Percentiles rank a stretch among this genome's conserved stretches.
Conservation (phyloP, 2,329 filamentous ascomycete genomes). For the Didymella arachidicola region DNA sequence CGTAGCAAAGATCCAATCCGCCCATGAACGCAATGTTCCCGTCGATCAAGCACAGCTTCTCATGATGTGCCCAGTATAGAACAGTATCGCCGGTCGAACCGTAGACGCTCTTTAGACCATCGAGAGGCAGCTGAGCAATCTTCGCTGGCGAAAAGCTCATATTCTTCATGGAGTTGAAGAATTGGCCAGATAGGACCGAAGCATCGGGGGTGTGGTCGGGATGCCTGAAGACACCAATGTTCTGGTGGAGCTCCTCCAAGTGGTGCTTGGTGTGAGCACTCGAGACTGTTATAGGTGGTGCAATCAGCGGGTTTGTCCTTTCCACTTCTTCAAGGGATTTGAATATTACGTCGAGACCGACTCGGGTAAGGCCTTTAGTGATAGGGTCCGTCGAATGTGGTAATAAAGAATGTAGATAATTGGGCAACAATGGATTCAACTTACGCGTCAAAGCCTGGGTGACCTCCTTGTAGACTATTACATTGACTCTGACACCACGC, state of each 20-base stretch:
- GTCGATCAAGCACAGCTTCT: conserved; percentile 87
- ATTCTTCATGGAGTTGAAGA: conserved; percentile 64
- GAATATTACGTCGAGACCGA: conserved; percentile 55
- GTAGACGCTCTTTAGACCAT: conserved; percentile 80
- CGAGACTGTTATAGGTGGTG: conserved; percentile 60
- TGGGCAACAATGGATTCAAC: conserved; percentile 58
- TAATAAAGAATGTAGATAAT: conserved; percentile 56
- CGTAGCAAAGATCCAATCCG: conserved; percentile 85
- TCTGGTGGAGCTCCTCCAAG: conserved; percentile 78
- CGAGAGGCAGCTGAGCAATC: conserved; percentile 70
- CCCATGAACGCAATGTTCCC: conserved; percentile 87
- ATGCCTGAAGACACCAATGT: conserved; percentile 88
- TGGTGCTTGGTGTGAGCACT: conserved; percentile 80
- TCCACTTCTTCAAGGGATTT: conserved; percentile 56
- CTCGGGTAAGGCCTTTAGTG: conserved; percentile 51
- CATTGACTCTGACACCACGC: conserved; percentile 81
- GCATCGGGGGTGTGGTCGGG: conserved; percentile 84
- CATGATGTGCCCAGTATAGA: conserved; percentile 91
- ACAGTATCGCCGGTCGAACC: conserved; percentile 82
- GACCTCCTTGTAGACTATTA: conserved; percentile 90
- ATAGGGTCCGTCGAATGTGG: conserved; percentile 52
- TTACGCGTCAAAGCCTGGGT: conserved; percentile 79
- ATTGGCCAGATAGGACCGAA: conserved; percentile 68
- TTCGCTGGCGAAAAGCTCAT: conserved; percentile 63
- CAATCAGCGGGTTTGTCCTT: conserved; percentile 55